These are phyloP conservation scores for Neurospora terricola DNA, from an alignment of 495 filamentous ascomycete genomes.

Conservation along the genomic window DNA sequence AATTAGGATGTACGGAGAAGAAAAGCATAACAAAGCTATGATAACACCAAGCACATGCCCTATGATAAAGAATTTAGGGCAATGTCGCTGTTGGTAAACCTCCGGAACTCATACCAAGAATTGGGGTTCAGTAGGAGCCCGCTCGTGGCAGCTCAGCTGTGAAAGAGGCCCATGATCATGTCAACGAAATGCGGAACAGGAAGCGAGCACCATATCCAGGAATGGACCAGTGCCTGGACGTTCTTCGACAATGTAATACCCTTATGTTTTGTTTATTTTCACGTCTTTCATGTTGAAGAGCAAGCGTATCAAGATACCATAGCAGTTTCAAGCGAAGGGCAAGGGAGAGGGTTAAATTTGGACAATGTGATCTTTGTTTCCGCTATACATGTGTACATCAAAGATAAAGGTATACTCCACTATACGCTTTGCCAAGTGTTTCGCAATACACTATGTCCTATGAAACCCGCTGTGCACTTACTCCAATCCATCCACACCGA, in stretches of 20 bases:
- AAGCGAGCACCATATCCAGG: neutral
- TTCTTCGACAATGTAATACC: neutral
- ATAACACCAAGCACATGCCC: neutral
- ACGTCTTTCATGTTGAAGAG: neutral
- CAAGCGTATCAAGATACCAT: neutral
- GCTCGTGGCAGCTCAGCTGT: neutral
- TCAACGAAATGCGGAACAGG: neutral
- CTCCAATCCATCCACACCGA: neutral
- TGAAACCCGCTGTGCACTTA: neutral
- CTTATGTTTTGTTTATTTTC: neutral
- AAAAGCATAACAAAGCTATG: neutral
- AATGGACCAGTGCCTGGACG: neutral
- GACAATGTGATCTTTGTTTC: neutral
- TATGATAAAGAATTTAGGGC: neutral
- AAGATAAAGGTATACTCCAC: neutral
- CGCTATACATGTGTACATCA: neutral
- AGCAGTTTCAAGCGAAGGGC: neutral
- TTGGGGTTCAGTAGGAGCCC: neutral
- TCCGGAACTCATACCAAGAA: neutral
- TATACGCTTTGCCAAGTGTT: neutral
- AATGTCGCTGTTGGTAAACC: neutral
- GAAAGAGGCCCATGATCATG: neutral
- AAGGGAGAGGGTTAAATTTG: neutral
- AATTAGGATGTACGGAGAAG: neutral
- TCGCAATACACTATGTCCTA: neutral